Base-by-base conservation (phyloP, 2,329 filamentous ascomycete species). In the Epichloe aotearoae region DNA sequence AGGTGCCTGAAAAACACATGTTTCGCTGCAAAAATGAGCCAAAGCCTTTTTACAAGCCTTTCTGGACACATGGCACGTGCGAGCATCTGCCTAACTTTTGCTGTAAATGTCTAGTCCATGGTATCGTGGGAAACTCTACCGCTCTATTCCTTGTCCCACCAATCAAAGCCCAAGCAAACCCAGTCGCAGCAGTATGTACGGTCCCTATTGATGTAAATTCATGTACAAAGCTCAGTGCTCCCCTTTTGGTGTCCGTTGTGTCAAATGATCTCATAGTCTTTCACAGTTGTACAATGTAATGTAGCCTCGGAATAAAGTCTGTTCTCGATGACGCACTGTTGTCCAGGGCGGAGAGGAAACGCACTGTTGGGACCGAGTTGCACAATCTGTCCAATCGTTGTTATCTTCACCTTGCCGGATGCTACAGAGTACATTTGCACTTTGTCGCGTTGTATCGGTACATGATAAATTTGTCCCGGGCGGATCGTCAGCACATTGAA, bases 361-460 rank as follows among this genome's bases (percentile, higher is more conserved):
- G 71, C 62, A 26, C 74, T 71, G 48, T 71, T 66, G 1, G 65
- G 62, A 0, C 74, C 74, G 3, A 76, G 57, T 0, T 59, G 54
- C 40, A 75, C 70, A 4, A 64, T 58, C n/a, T 64, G 56, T 3
- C 61, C 62, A 2, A 58, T 66, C 42, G 67, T 64, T 37, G 61
- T 68, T 1, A 74, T 61, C 17, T 60, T 61, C 1, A 73, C 54
- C 54, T 74, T 74, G 30, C 72, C 72, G 1, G 61, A 53, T 0
- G 66, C 65, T 1, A 74, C 58, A 3, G 67, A 70, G 49, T 68
- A 71, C 2, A 66, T 62, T 12, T 69, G 68, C 2, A 71, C 48
- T 47, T 59, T 65, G 37, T 61, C 53, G 1, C 57, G 39, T 5
- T 65, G 59, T 0, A 57, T 58, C 0, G 54, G 42, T 61, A 66